Conservation (phyloP, 2,329 filamentous ascomycete species). For the Scortechinia acanthostroma region DNA sequence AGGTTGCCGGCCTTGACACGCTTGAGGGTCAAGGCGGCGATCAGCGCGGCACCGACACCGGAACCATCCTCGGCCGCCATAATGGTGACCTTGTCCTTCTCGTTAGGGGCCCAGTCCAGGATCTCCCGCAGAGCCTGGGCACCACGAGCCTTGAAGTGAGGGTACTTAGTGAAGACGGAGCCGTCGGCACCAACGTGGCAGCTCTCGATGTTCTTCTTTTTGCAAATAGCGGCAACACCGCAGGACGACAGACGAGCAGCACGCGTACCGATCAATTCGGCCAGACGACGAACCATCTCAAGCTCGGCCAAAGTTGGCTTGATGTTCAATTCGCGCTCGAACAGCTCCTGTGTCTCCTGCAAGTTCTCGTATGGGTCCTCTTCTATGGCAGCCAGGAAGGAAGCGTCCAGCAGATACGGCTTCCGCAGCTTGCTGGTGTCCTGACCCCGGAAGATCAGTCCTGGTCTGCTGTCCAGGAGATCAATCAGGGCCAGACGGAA, state of each 20-base stretch:
- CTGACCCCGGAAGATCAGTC: conserved; percentile 60
- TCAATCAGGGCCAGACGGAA: conserved; percentile 63
- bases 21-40: conserved; percentile 38
- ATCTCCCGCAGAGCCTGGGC: conserved; percentile 67
- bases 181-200: conserved; percentile 73
- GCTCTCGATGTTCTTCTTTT: conserved; percentile 63
- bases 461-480: conserved; percentile 50
- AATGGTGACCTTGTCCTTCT: conserved; percentile 60
- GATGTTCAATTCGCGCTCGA: conserved; percentile 52
- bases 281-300: conserved; percentile 63
- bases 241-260: conserved; percentile 68
- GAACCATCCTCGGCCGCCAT: conserved; percentile 67
- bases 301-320: conserved; percentile 54
- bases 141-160: conserved; percentile 68
- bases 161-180: conserved; percentile 74
- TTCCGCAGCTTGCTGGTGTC: conserved; percentile 59
- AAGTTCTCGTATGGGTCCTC: conserved; percentile 69
- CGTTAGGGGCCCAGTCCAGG: conserved; percentile 59
- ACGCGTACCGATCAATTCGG: conserved; percentile 68
- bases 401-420: conserved; percentile 65
- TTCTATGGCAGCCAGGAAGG: conserved; percentile 66
- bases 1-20: conserved; percentile 22
- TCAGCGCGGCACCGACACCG: conserved; percentile 66
- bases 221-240: conserved; percentile 70
- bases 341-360: conserved; percentile 57